Conservation (phyloP, 2,329 filamentous ascomycete genomes). For the Calonectria crousiana region DNA sequence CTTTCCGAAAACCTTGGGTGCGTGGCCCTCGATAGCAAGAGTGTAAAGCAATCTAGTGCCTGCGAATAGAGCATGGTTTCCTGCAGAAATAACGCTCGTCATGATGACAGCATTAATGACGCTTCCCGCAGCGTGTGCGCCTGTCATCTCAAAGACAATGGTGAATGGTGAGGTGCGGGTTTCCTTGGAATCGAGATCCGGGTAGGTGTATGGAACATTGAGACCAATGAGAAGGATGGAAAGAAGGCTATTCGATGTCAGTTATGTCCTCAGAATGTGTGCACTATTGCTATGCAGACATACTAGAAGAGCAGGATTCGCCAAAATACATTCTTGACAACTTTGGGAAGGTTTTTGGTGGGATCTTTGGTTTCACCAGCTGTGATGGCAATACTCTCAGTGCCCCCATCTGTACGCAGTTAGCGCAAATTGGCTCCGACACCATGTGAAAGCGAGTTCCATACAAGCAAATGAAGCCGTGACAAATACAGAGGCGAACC, state of each 20-base stretch:
- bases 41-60: slow-evolving; percentile 52
- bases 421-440: not conserved
- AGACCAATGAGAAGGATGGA: slow-evolving; percentile 63
- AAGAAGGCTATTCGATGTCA: slow-evolving; percentile 47
- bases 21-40: slow-evolving; percentile 59
- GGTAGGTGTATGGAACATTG: slow-evolving; percentile 67
- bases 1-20: slow-evolving; percentile 64
- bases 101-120: slow-evolving; percentile 71
- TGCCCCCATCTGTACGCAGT: slow-evolving; percentile 56
- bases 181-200: slow-evolving; percentile 47
- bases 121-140: slow-evolving; percentile 62
- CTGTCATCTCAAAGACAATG: slow-evolving; percentile 70
- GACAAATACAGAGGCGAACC: slow-evolving; percentile 72
- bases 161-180: slow-evolving; percentile 58
- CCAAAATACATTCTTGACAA: slow-evolving; percentile 76
- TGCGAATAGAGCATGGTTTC: slow-evolving; percentile 53
- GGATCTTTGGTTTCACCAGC: slow-evolving; percentile 76
- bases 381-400: slow-evolving; percentile 74
- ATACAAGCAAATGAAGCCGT: slow-evolving; percentile 67
- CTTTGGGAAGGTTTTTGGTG: slow-evolving; percentile 69
- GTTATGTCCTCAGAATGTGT: not conserved
- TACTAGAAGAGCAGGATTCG: slow-evolving; percentile 67
- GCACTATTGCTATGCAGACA: not conserved
- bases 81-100: slow-evolving; percentile 52
- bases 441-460: slow-evolving; percentile 34